Evolutionary conservation across 306 rosid genomes (phyloP).

Genomic region (Chamaecrista fasciculata): DNA sequence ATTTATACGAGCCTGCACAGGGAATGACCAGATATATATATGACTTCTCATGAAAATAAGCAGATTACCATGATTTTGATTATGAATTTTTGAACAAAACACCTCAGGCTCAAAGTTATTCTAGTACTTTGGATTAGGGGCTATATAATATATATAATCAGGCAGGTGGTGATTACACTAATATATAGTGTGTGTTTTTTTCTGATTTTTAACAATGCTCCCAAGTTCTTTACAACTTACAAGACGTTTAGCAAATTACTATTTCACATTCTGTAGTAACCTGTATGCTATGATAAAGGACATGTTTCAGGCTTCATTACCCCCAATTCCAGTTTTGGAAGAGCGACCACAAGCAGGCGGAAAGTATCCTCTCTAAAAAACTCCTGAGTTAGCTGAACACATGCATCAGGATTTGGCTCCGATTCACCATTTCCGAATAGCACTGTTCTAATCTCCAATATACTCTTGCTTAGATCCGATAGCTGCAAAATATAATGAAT

Average conservation of each 20-base stretch:
- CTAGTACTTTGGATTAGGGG: not conserved
- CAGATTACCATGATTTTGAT: not conserved
- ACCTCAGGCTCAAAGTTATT: not conserved
- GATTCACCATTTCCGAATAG: slow-evolving; percentile 57
- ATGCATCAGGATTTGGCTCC: slow-evolving; percentile 61
- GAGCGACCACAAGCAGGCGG: slow-evolving; percentile 46
- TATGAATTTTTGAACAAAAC: not conserved
- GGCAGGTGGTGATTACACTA: no score
- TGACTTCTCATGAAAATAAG: not conserved
- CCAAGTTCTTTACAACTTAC: no score
- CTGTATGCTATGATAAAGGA: not conserved
- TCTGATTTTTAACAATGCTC: no score
- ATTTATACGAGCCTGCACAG: slow-evolving; percentile 51
- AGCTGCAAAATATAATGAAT: slow-evolving; percentile 46
- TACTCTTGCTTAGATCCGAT: slow-evolving; percentile 41
- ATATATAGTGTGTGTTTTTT: no score
- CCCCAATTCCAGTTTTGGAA: slow-evolving; percentile 53
- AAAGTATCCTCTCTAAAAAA: slow-evolving; percentile 57
- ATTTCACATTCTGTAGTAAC: not conserved
- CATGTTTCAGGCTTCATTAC: slow-evolving; percentile 41
- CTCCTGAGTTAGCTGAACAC: slow-evolving; percentile 59
- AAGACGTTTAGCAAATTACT: no score
- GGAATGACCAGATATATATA: not conserved
- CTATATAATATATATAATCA: not conserved
- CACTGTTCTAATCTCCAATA: slow-evolving; percentile 46